These are phyloP conservation scores for Albizia julibrissin DNA, from an alignment of 306 rosid genomes.

Conservation along the genomic window DNA sequence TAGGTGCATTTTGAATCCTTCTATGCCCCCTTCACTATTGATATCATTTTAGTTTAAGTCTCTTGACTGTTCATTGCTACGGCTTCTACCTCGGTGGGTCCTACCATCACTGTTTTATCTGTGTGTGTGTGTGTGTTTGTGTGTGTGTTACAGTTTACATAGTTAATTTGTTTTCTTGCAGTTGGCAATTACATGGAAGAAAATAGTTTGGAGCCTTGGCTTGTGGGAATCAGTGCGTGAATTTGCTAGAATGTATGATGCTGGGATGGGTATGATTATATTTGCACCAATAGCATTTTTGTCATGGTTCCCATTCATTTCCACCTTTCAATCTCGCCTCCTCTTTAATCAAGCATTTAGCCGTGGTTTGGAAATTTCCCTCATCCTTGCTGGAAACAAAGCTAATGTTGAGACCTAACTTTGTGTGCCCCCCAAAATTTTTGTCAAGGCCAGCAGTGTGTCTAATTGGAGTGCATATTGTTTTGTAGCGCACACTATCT, in stretches of 20 bases:
- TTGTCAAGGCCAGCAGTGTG: neutral
- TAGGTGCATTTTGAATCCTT: neutral
- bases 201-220: conserved; percentile 59
- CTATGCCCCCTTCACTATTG: neutral
- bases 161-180: conserved; percentile 38
- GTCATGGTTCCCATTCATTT: conserved; percentile 95
- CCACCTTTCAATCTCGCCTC: conserved; percentile 97
- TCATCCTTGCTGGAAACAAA: conserved; percentile 97
- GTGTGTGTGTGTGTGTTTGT: too few species aligned
- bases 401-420: conserved; percentile 69
- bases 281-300: conserved; percentile 74
- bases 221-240: conserved; percentile 95
- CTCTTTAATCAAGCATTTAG: conserved; percentile 97
- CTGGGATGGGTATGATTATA: conserved; percentile 92
- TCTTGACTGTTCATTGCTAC: neutral
- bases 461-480: conserved; percentile 34
- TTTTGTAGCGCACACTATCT: conserved; percentile 5
- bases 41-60: neutral
- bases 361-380: conserved; percentile 94
- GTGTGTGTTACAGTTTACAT: neutral
- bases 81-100: too few species aligned
- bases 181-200: conserved; percentile 90
- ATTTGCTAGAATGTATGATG: conserved; percentile 93
- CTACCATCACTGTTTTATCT: neutral
- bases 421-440: neutral